Conservation (phyloP, 2,329 filamentous ascomycete genomes). For the Pestalotiopsis sp. region DNA sequence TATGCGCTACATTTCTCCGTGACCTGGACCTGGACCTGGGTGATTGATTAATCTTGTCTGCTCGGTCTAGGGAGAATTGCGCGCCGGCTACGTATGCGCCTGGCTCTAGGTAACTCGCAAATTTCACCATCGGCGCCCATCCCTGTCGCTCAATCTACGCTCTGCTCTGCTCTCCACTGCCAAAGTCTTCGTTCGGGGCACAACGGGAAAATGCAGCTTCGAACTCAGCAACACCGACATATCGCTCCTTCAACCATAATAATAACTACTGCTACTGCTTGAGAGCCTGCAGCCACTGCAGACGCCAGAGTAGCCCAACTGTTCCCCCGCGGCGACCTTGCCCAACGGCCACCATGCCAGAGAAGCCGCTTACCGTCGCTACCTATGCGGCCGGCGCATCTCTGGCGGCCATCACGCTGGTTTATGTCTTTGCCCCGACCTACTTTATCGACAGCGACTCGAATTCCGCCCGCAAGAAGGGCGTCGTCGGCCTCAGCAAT, state of each 20-base stretch:
- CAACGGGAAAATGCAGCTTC: background rate
- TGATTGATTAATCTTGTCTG: background rate
- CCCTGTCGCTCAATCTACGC: constrained; percentile 3
- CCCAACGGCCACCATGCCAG: constrained; percentile 63
- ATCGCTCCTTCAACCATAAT: background rate
- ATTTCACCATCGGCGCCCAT: background rate
- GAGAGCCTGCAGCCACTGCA: background rate
- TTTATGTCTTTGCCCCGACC: constrained; percentile 98
- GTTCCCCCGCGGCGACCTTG: background rate
- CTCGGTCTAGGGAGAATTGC: background rate
- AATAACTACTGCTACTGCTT: background rate
- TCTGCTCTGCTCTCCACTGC: background rate
- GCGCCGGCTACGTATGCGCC: background rate
- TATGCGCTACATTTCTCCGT: background rate
- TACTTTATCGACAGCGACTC: constrained; percentile 89
- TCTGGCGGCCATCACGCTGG: constrained; percentile 88
- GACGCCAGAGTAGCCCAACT: background rate
- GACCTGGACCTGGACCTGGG: background rate
- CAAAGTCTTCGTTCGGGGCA: constrained; percentile 6
- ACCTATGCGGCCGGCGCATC: constrained; percentile 95
- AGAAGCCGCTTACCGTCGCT: constrained; percentile 80
- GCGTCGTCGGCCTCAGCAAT: constrained; percentile 86
- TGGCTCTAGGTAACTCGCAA: background rate
- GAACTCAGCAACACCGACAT: background rate
- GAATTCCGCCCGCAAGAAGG: constrained; percentile 71